Base-by-base conservation (phyloP, 2,329 filamentous ascomycete genomes). In the Phaeomoniella chlamydospora region DNA sequence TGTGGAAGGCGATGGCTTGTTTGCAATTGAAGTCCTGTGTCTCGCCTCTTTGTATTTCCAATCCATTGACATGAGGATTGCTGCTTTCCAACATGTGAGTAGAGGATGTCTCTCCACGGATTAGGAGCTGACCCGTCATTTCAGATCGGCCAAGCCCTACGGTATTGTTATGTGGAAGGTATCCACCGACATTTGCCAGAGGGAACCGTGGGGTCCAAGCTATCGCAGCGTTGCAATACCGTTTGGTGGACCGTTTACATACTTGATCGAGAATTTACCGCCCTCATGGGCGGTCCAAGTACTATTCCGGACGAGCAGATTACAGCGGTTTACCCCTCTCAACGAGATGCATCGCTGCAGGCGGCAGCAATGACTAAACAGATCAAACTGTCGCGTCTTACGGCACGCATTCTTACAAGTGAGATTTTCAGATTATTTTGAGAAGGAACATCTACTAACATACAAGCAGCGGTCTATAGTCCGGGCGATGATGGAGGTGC, bases 231-330 rank as follows among this genome's bases (percentile, higher is more conserved):
- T 35, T 65, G 60, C 35, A 62, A 65, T 1, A 60, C 59, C 19
- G 55, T 67, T 6, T 72, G 67, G 66, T 72, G 67, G 67, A 71
- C 68, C 0, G 55, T 69, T 0, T 70, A 68, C 29, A 55, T 71
- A 2, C 48, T 72, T 1, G 68, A 72, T 36, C 57, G 67, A 2
- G 60, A 71, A 42, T 68, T 71, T 58, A 67, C 65, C 1, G 67
- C 65, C 0, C 41, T 71, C 2, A 68, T 71, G 61, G 68, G 68
- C 0, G 41, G 69, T 0, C 68, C 69, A 0, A 58, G 64, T 32
- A 61, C 64, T 0, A 54, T 72, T 2, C 53, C 55, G 14, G 66
- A 71, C 29, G 61, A 68, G n/a, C 64, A 72, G 30, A 59, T 74
- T 0, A 56, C 62, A 5, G 61, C 64, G 1, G 53, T 56, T 4